Evolutionary conservation across 192 early-diverging fungal species (phyloP).

Genomic region (Coemansia sp.): DNA sequence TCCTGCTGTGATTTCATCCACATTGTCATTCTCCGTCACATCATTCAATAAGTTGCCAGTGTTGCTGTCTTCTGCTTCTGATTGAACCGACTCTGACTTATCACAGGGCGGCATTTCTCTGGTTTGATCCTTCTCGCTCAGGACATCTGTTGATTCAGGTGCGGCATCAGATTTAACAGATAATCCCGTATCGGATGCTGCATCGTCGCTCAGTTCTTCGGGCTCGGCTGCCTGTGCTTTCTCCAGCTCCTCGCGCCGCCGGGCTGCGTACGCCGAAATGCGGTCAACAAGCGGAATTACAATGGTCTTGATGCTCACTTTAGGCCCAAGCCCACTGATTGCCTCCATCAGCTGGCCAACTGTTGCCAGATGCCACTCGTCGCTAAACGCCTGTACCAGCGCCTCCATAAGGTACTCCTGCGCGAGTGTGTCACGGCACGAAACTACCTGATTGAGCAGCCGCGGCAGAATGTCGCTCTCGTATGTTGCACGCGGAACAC

Average conservation of each 20-base stretch:
- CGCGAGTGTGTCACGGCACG: conserved; percentile 95
- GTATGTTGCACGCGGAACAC: conserved; percentile 81
- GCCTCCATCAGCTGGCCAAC: conserved; percentile 87
- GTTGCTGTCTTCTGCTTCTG: not conserved
- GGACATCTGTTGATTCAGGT: not conserved
- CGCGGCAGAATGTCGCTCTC: conserved; percentile 84
- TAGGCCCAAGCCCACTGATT: conserved; percentile 84
- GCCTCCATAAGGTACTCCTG: conserved; percentile 99
- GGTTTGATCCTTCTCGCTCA: not conserved
- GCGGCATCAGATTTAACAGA: not conserved
- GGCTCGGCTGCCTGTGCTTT: conserved; percentile 37
- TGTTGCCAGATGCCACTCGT: conserved; percentile 93
- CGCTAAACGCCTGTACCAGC: conserved; percentile 96
- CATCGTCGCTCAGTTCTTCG: not conserved
- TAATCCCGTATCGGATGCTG: not conserved
- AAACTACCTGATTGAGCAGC: conserved; percentile 94
- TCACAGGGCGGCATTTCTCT: no score
- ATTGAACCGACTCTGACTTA: not conserved
- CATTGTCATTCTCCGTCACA: not conserved
- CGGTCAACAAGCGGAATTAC: conserved; percentile 95
- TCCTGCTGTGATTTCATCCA: not conserved
- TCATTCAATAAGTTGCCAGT: not conserved
- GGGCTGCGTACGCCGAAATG: conserved; percentile 85
- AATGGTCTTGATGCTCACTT: conserved; percentile 96
- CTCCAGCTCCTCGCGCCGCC: conserved; percentile 66